Base-by-base conservation (phyloP, 352 stramenopile genomes). In the Phytopythium cucurbitacearum region DNA sequence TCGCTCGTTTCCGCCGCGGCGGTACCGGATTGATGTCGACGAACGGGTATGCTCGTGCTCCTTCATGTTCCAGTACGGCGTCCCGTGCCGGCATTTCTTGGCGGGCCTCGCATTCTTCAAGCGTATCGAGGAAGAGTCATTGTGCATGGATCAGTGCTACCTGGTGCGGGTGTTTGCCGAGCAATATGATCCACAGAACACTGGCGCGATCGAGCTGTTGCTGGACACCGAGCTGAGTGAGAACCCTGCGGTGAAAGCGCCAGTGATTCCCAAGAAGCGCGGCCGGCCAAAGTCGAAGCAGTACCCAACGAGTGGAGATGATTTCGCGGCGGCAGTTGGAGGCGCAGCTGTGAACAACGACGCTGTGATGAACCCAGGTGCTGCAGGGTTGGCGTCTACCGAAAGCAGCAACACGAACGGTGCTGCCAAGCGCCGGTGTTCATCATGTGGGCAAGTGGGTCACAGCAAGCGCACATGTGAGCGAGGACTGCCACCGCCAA, bases 41-140 rank as follows among this genome's bases (percentile, higher is more conserved):
- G 53, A 64, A 44, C 48, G 57, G n/a, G 42, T 45, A 8, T 73
- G 65, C 34, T 69, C 65, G n/a, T 73, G 65, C 49, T 33, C 61
- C n/a, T 69, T 63, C 56, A 39, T 73, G 51, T 66, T 64, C 44
- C 65, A 73, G 55, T 58, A 63, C 48, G 65, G 65, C 7, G 43
- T 73, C 35, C 65, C 65, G 0, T 73, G 65, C 37, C 65, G 65
- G 36, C 65, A 73, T 13, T 69, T 73, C 40, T 45, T 69, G 10
- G 65, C 65, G 34, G 65, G 52, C 8, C 13, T 73, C 16, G 44
- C 51, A 4, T 69, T 64, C 42, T 69, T 60, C 40, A 67, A 69
- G 44, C 57, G 65, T 16, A 55, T 51, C 10, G 57, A 43, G 4
- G 57, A 73, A 28, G 61, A 57, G 13, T 44, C 40, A 3, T 13